Evolutionary conservation across 2,329 filamentous ascomycete genomes (phyloP), one percentile per base, ranked within the genome.

Genomic region (Phialemonium atrogriseum): DNA sequence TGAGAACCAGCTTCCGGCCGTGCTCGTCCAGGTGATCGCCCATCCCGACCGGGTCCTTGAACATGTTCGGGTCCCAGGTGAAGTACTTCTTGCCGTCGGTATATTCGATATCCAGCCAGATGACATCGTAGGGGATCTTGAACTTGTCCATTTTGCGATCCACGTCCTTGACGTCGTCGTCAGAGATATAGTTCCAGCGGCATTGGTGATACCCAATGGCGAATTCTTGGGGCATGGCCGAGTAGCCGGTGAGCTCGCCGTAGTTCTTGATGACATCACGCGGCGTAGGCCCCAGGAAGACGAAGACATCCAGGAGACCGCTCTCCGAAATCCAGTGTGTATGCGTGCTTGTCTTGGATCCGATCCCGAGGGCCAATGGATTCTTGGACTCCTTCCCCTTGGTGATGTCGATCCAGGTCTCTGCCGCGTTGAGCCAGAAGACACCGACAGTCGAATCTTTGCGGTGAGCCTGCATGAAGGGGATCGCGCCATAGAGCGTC

Each of bases 51-150:
- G 91, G 88, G 46, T 96, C 78, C 10, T 77, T 70, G 59, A 98
- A 98, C 30, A 80, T 91, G 50, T 94, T 71, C 13, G 79, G 73
- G 49, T 98, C 89, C 84, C 87, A 98, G 1, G 88, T 95, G 55
- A 98, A 98, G 65, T 98, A 98, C 62, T 94, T 93, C 61, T 91
- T 89, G 56, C 83, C 87, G 38, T 98, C 84, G 0, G 88, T 93
- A 58, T 96, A 98, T 61, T 98, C 91, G 44, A 98, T 85, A 49
- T 98, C 91, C 12, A 98, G 77, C 91, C 91, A 98, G 49, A 98
- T 98, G 42, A 96, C 84, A 58, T 98, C 91, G 62, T 96, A 98
- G 0, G 91, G 91, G 33, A 98, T 95, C 52, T 85, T 80, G 59
- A 80, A 77, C 62, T 91, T 93, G 64, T 96, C 88, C 64, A 98